Percentiles rank a stretch among this genome's conserved stretches.
Evolutionary conservation across 768 basidiomycete species (phyloP).

Genomic region (Hortiboletus flavorubellus): DNA sequence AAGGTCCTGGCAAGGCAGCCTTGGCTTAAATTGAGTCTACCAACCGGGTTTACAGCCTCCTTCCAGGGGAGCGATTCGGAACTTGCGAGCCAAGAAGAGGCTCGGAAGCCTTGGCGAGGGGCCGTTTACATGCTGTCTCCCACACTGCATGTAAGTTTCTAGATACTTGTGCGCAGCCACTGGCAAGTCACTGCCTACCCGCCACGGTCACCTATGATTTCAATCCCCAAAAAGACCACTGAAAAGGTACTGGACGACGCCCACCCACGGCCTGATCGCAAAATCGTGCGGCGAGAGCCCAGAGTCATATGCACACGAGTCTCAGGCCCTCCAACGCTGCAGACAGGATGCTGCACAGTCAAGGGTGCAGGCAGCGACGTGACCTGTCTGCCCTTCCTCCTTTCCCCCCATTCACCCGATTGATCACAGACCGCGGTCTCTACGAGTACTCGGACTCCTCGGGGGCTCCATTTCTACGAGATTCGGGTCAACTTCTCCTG

Average conservation of each 20-base stretch:
- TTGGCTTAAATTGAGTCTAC: no score
- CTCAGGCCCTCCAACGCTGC: conserved; percentile 82
- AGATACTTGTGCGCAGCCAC: no score
- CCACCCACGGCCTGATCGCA: conserved; percentile 81
- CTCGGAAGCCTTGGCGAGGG: no score
- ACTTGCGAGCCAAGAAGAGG: no score
- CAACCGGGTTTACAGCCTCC: no score
- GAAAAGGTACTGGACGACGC: conserved; percentile 95
- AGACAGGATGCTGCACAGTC: conserved; percentile 95
- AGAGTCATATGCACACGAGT: conserved; percentile 86
- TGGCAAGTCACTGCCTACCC: conserved; percentile 19
- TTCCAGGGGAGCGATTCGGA: no score
- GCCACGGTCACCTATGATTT: conserved; percentile 82
- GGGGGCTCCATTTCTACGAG: conserved; percentile 91
- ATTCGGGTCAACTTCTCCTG: conserved; percentile 95
- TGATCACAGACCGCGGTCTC: conserved; percentile 73
- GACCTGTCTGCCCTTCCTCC: conserved; percentile 57
- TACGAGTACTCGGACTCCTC: conserved; percentile 98
- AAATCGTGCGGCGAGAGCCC: conserved; percentile 94
- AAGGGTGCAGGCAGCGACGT: conserved; percentile 93
- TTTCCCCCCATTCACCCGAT: background rate
- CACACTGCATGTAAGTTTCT: no score
- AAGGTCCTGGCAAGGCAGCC: no score
- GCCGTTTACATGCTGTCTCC: no score
- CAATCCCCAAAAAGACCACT: conserved; percentile 92